These are phyloP conservation scores for Candida morakotiae DNA, from an alignment of 805 yeast genomes.

Conservation along the genomic window DNA sequence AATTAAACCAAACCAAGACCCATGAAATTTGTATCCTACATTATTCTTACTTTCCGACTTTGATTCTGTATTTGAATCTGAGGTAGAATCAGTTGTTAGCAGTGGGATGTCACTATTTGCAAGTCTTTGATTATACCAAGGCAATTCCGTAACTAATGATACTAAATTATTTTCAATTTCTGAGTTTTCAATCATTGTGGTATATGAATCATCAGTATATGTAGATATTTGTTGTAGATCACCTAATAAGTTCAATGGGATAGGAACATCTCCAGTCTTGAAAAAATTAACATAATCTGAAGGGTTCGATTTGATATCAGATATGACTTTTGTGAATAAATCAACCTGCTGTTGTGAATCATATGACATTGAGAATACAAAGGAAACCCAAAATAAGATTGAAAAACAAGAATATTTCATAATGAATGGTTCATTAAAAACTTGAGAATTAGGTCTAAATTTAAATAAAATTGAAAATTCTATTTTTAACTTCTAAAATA, in stretches of 20 bases:
- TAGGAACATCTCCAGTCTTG: conserved; percentile 18
- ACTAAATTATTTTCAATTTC: conserved; percentile 17
- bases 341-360: conserved; percentile 7
- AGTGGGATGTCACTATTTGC: conserved; percentile 5
- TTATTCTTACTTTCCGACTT: background rate
- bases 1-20: background rate
- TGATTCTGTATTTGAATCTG: background rate
- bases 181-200: conserved; percentile 26
- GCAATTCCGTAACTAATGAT: conserved; percentile 30
- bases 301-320: conserved; percentile 25
- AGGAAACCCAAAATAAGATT: too few relatives aligned
- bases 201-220: conserved; percentile 32
- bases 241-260: conserved; percentile 26
- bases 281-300: conserved; percentile 24
- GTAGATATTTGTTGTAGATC: conserved; percentile 29
- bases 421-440: too few relatives aligned
- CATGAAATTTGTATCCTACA: background rate
- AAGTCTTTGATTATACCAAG: conserved; percentile 29
- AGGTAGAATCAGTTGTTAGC: conserved; percentile 1
- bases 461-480: too few relatives aligned
- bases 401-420: too few relatives aligned
- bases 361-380: too few relatives aligned
- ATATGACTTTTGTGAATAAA: conserved; percentile 32
- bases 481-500: too few relatives aligned
- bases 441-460: too few relatives aligned